phyloP scores from a whole-genome alignment of 2,329 filamentous ascomycete genomes.

The Celoporthe dispersa region DNA sequence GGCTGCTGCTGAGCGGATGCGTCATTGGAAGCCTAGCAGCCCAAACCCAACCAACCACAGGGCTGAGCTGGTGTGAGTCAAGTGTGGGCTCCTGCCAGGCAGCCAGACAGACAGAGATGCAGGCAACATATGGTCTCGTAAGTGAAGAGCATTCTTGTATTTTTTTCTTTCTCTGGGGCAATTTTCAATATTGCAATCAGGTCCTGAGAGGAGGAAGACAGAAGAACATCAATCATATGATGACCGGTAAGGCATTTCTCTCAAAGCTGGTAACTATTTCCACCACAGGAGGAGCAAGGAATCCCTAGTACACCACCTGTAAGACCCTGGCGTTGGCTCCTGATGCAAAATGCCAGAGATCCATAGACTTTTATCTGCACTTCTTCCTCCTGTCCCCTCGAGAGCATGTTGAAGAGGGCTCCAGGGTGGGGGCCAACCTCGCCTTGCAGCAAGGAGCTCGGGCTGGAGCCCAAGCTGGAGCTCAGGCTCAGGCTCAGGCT shows the following conservation, averaged over 20 bases:
- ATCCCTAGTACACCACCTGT: neutral
- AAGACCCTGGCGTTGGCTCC: neutral
- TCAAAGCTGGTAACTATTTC: no score
- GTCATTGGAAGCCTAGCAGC: constrained; percentile 25
- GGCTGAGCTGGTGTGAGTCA: constrained; percentile 20
- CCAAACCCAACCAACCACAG: constrained; percentile 11
- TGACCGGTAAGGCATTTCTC: neutral
- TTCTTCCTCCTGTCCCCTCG: neutral
- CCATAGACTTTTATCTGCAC: no score
- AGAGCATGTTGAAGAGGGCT: neutral
- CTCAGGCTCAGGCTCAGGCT: neutral
- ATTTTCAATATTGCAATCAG: neutral
- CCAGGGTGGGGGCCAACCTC: neutral
- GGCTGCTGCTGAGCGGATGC: constrained; percentile 7
- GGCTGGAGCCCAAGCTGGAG: neutral
- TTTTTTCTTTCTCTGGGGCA: neutral
- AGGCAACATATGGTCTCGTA: neutral
- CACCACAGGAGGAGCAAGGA: neutral
- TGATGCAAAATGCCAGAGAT: neutral
- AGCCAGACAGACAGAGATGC: neutral
- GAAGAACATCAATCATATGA: no score
- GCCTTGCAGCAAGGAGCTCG: neutral
- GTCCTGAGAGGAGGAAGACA: no score
- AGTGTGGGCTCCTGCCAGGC: constrained; percentile 3
- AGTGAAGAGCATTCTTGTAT: neutral